Conservation (phyloP, 768 basidiomycete species). For the Sporobolomyces pararoseus region DNA sequence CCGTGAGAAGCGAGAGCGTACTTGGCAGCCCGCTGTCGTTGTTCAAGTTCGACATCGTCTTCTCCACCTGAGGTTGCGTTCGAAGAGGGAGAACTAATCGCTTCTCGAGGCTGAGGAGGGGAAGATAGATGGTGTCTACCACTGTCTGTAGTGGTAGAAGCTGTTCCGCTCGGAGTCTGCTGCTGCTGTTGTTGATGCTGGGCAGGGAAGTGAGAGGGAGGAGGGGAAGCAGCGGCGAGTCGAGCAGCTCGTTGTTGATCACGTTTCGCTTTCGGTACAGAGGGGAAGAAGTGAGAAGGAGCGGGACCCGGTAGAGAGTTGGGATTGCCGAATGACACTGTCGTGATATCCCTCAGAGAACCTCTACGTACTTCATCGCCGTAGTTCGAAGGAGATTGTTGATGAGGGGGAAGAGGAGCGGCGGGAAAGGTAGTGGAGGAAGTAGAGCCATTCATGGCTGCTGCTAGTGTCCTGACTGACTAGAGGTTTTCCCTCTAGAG, state of each 20-base stretch:
- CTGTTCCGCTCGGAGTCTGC: too few species aligned
- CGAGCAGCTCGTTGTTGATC: slow-evolving; percentile 9
- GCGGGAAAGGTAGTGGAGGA: not conserved
- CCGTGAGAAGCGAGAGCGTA: slow-evolving; percentile 13
- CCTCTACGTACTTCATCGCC: not conserved
- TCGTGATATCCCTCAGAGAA: slow-evolving; percentile 8
- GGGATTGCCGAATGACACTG: slow-evolving; percentile 3
- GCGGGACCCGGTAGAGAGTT: slow-evolving; percentile 1
- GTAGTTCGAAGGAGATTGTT: too few species aligned
- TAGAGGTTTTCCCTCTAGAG: too few species aligned
- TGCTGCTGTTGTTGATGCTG: not conserved
- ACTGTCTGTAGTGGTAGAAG: not conserved
- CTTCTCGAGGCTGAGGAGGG: not conserved
- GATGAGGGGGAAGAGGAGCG: not conserved
- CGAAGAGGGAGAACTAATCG: not conserved
- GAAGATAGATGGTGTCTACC: not conserved
- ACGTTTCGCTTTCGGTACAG: slow-evolving; percentile 12
- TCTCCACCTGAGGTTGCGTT: not conserved
- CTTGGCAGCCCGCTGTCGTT: slow-evolving; percentile 8
- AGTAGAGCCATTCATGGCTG: too few species aligned
- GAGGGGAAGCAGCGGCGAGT: slow-evolving; percentile 1
- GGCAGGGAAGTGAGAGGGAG: not conserved
- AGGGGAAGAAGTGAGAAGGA: slow-evolving; percentile 25
- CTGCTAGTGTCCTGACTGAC: too few species aligned
- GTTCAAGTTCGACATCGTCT: not conserved